Evolutionary conservation across 108 stramenopile species (phyloP).

Genomic region (Cyclotella cryptica): DNA sequence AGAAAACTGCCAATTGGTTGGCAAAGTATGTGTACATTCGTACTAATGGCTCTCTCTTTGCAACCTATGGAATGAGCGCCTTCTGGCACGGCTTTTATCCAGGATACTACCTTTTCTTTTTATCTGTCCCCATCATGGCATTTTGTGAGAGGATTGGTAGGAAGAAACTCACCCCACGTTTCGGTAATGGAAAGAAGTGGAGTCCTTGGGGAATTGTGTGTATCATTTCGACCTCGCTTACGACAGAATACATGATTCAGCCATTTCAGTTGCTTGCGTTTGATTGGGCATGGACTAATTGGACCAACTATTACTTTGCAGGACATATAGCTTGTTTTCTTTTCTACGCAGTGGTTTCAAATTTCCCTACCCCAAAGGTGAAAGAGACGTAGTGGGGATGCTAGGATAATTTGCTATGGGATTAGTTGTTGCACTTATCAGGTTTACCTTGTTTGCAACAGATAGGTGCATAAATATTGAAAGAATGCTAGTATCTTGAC

Average conservation of each 20-base stretch:
- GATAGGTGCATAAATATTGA: no score
- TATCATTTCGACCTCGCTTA: constrained; percentile 71
- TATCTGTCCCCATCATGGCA: constrained; percentile 86
- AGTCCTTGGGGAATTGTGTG: constrained; percentile 76
- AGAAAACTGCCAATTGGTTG: constrained; percentile 94
- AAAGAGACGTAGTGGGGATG: constrained; percentile 47
- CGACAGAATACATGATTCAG: constrained; percentile 82
- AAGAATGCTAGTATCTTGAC: no score
- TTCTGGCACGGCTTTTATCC: constrained; percentile 99
- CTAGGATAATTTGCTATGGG: no score
- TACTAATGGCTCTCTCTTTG: constrained; percentile 78
- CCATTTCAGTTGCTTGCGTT: constrained; percentile 79
- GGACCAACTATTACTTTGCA: constrained; percentile 83
- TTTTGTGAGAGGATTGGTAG: constrained; percentile 85
- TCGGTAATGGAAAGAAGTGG: constrained; percentile 71
- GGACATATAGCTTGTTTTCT: constrained; percentile 77
- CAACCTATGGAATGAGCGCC: constrained; percentile 91
- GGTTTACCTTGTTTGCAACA: no score
- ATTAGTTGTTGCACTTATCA: no score
- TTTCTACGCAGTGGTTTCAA: constrained; percentile 65
- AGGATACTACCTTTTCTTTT: constrained; percentile 95
- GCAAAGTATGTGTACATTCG: constrained; percentile 96
- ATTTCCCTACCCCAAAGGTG: constrained; percentile 69
- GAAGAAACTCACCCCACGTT: constrained; percentile 87
- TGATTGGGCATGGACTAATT: constrained; percentile 67